Conservation (phyloP, 257 asterid genomes). For the Nicotiana undulata region DNA sequence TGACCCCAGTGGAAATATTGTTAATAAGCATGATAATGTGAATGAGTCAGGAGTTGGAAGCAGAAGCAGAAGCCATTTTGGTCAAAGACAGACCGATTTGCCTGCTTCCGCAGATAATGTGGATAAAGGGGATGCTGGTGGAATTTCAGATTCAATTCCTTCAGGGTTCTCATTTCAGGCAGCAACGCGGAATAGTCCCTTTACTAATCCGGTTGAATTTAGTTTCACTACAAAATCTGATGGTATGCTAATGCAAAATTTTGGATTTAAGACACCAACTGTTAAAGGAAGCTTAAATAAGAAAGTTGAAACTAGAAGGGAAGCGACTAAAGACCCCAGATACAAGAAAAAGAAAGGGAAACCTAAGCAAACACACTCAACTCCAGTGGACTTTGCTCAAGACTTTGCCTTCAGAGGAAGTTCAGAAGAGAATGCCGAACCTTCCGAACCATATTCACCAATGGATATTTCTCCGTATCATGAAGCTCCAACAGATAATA, state of each 20-base stretch:
- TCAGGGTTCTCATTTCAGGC: conserved; percentile 44
- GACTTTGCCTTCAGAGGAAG: conserved; percentile 37
- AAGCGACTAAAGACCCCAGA: conserved; percentile 43
- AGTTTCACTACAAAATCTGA: conserved; percentile 41
- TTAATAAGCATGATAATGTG: neutral
- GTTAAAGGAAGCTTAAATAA: conserved; percentile 38
- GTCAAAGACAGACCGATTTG: conserved; percentile 11
- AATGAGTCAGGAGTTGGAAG: neutral
- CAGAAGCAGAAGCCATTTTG: conserved; percentile 14
- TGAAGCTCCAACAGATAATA: conserved; percentile 41
- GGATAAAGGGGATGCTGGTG: conserved; percentile 17
- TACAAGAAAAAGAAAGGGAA: conserved; percentile 77
- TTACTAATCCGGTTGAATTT: conserved; percentile 34
- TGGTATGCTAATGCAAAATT: conserved; percentile 23
- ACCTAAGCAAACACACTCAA: conserved; percentile 35
- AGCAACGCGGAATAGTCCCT: conserved; percentile 20
- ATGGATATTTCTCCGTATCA: conserved; percentile 91
- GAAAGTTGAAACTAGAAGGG: conserved; percentile 57
- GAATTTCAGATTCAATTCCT: conserved; percentile 20
- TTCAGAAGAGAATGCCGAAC: conserved; percentile 34
- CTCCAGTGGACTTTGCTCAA: conserved; percentile 35
- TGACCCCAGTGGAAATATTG: neutral
- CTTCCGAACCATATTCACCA: conserved; percentile 72
- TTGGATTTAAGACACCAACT: conserved; percentile 62
- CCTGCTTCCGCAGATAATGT: conserved; percentile 16